A percentile compares a stretch with the other conserved stretches of the same genome.
Evolutionary conservation across 2,329 filamentous ascomycete species (phyloP).

Genomic region (Aspergillus carbonarius): DNA sequence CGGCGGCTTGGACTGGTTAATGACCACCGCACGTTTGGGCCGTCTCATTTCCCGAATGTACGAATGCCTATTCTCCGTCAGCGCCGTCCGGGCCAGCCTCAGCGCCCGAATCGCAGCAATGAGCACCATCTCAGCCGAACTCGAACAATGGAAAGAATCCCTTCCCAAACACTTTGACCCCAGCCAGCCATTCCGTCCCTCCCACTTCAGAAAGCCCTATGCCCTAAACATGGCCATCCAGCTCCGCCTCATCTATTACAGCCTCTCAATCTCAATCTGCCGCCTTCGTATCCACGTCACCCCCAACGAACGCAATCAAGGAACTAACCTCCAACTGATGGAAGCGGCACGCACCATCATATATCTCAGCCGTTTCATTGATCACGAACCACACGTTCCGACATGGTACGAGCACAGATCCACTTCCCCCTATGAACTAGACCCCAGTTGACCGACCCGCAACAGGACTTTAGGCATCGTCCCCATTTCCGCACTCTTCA

Average conservation of each 20-base stretch:
- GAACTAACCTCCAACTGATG: not conserved
- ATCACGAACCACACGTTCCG: slow-evolving; percentile 27
- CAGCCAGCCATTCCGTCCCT: not conserved
- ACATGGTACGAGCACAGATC: slow-evolving; percentile 31
- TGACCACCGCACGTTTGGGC: slow-evolving; percentile 29
- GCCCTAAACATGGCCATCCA: not conserved
- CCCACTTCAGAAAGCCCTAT: not conserved
- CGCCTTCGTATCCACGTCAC: not conserved
- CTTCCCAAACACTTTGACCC: slow-evolving; percentile 28
- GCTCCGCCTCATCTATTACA: not conserved
- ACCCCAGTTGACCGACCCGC: not conserved
- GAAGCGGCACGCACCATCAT: not conserved
- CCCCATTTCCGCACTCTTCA: slow-evolving; percentile 41
- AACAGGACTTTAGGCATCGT: slow-evolving; percentile 28
- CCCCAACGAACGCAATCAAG: not conserved
- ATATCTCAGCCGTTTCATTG: not conserved
- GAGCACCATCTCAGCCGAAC: slow-evolving; percentile 20
- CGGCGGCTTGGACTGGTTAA: slow-evolving; percentile 38
- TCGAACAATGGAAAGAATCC: slow-evolving; percentile 34
- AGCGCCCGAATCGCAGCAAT: slow-evolving; percentile 20
- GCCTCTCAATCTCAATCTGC: not conserved
- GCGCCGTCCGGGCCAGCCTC: slow-evolving; percentile 24
- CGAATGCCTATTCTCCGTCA: slow-evolving; percentile 37
- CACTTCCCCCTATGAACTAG: not conserved
- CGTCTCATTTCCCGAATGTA: slow-evolving; percentile 37